Evolutionary conservation across 176 grass and related monocot species (phyloP), one percentile per base, ranked within the genome.

Genomic region (Cymbopogon citratus): DNA sequence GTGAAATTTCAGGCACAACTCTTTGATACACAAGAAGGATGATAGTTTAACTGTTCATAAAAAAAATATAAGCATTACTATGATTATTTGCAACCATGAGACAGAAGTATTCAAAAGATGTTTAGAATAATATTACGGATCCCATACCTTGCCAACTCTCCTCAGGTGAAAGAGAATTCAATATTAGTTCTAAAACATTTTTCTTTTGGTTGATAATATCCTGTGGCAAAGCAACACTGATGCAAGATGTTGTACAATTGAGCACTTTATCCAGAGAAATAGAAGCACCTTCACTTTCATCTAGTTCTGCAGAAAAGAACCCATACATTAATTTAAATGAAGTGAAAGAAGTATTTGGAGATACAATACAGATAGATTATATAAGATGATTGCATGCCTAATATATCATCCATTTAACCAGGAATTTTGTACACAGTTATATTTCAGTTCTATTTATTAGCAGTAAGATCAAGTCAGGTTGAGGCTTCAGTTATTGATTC

Each of bases 221-320:
- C 24, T 85, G 71, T 3, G 82, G 77, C 80, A 77, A 75, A 82
- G 92, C 86, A 86, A 98, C 73, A 79, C 73, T 73, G 77, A 98
- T 87, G 79, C 88, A 91, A 76, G 95, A 88, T 59, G 84, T 74
- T 66, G 85, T 83, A 98, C 95, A 98, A 66, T 91, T 91, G 83
- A 94, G 84, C 87, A 98, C 90, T 71, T 93, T 94, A 57, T 94
- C 82, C 27, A 98, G 82, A 87, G 95, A 84, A 86, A 83, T 68
- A 57, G 88, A 98, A n/a, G 81, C 71, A 34, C 86, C 85, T 88
- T 89, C 90, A 75, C 67, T 81, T 74, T 92, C 93, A 87, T 88
- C 84, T 87, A 81, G 73, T 26, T 87, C 88, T 94, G 86, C 80
- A 91, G 75, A 69, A 77, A 83, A 35, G 73, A 90, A 81, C 16